Percentiles rank a stretch among this genome's conserved stretches.
Evolutionary conservation across 2,329 filamentous ascomycete species (phyloP).

Genomic region (Hortaea sp.): DNA sequence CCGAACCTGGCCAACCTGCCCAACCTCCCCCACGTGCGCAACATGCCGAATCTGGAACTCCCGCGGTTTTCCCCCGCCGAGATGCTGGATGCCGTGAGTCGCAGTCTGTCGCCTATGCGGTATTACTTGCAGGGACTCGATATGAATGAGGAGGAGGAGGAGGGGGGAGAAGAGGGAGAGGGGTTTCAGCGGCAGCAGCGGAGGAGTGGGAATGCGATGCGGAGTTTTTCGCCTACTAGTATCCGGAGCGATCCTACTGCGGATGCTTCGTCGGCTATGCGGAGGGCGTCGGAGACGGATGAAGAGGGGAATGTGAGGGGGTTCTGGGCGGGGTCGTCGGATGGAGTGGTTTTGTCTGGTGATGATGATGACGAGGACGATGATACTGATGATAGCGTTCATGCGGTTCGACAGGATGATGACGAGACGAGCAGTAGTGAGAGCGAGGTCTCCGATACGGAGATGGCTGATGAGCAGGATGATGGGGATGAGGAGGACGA

Average conservation of each 20-base stretch:
- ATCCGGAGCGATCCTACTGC: constrained; percentile 8
- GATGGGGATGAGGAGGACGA: constrained; percentile 9
- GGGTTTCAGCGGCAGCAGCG: not conserved
- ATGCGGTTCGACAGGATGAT: not conserved
- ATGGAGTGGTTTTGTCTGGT: not conserved
- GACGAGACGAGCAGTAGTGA: constrained; percentile 4
- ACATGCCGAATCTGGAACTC: constrained; percentile 24
- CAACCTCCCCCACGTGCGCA: constrained; percentile 18
- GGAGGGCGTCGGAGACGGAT: not conserved
- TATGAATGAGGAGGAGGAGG: constrained; percentile 9
- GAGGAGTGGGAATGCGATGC: not conserved
- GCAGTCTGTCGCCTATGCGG: constrained; percentile 35
- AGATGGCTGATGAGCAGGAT: constrained; percentile 8
- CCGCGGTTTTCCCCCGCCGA: constrained; percentile 35
- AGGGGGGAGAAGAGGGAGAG: not conserved
- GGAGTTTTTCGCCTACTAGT: constrained; percentile 7
- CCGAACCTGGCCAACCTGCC: constrained; percentile 16
- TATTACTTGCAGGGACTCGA: constrained; percentile 32
- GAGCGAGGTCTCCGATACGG: constrained; percentile 7
- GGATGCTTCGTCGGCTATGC: not conserved
- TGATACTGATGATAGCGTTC: constrained; percentile 6
- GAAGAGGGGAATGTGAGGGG: not conserved
- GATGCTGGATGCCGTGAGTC: constrained; percentile 35
- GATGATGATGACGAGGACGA: constrained; percentile 6
- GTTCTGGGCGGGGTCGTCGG: constrained; percentile 1